Evolutionary conservation across 257 asterid species (phyloP).

Genomic region (Gentiana dahurica): DNA sequence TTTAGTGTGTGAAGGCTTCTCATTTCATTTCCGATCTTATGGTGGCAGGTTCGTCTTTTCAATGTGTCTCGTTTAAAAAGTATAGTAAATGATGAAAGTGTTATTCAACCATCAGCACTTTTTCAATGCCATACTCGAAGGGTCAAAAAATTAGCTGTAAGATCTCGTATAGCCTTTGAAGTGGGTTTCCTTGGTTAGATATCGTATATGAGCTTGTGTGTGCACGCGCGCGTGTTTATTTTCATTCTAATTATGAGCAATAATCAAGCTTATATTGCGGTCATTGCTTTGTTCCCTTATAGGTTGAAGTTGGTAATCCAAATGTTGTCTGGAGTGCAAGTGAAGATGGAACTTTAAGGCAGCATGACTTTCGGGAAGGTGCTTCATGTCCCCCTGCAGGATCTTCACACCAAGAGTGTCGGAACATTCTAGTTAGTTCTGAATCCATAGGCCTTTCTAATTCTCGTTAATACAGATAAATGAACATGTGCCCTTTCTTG

Average conservation of each 20-base stretch:
- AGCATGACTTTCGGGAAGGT: conserved; percentile 96
- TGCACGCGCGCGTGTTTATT: too few relatives aligned
- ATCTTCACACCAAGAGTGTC: conserved; percentile 89
- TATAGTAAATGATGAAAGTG: conserved; percentile 39
- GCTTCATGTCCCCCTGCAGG: conserved; percentile 94
- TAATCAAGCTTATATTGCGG: too few relatives aligned
- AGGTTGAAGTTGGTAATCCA: conserved; percentile 98
- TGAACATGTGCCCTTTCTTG: background rate
- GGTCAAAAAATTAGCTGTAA: conserved; percentile 95
- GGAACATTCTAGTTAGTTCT: conserved; percentile 81
- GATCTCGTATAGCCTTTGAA: conserved; percentile 14
- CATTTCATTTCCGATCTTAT: conserved; percentile 6
- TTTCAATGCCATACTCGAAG: conserved; percentile 89
- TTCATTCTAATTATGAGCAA: too few relatives aligned
- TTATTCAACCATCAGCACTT: conserved; percentile 49
- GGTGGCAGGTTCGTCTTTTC: conserved; percentile 81
- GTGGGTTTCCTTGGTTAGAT: conserved; percentile 3
- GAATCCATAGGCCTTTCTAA: conserved; percentile 3
- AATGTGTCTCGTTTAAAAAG: conserved; percentile 60
- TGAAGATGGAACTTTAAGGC: conserved; percentile 99
- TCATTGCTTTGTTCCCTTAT: conserved; percentile 11
- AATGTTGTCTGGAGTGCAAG: conserved; percentile 99
- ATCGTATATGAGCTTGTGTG: too few relatives aligned
- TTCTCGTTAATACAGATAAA: background rate
- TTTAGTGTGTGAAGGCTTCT: background rate